Percentiles rank a stretch among this genome's conserved stretches.
phyloP scores from a whole-genome alignment of 495 filamentous ascomycete species.

The Astrocystis sublimbata region DNA sequence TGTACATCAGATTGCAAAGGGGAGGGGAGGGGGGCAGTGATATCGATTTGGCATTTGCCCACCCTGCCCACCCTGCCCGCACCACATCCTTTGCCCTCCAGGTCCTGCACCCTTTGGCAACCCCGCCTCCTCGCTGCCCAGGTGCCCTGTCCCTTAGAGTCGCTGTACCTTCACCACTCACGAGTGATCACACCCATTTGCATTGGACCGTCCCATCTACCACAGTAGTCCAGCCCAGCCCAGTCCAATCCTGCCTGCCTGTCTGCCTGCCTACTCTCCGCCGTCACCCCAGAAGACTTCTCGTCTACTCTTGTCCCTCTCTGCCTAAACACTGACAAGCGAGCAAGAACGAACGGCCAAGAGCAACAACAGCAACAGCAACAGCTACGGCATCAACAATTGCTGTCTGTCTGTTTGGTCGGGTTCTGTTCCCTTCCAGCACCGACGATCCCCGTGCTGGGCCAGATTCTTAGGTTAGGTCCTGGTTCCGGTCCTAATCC shows the following conservation, averaged over 20 bases:
- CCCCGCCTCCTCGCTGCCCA: no score
- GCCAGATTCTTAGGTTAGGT: no score
- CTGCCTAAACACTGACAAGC: no score
- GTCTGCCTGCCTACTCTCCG: slow-evolving; percentile 14
- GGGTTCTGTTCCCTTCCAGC: slow-evolving; percentile 14
- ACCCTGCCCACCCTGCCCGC: no score
- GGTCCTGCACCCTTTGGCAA: slow-evolving; percentile 17
- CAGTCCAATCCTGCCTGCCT: slow-evolving; percentile 1
- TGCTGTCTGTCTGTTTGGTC: slow-evolving; percentile 13
- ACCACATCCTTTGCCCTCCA: slow-evolving; percentile 17
- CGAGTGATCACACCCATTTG: no score
- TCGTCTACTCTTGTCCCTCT: no score
- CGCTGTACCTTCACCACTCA: no score
- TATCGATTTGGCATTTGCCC: slow-evolving; percentile 17
- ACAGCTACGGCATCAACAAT: no score
- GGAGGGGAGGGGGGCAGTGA: neutral
- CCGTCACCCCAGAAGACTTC: no score
- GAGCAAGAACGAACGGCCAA: no score
- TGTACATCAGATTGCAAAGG: neutral
- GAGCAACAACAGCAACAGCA: neutral
- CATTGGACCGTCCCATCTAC: no score
- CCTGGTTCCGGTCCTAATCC: neutral
- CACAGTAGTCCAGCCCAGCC: neutral
- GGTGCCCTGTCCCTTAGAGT: no score
- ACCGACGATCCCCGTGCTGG: neutral